phyloP scores from a whole-genome alignment of 2,329 filamentous ascomycete genomes.

The Pseudogymnoascus sp. region DNA sequence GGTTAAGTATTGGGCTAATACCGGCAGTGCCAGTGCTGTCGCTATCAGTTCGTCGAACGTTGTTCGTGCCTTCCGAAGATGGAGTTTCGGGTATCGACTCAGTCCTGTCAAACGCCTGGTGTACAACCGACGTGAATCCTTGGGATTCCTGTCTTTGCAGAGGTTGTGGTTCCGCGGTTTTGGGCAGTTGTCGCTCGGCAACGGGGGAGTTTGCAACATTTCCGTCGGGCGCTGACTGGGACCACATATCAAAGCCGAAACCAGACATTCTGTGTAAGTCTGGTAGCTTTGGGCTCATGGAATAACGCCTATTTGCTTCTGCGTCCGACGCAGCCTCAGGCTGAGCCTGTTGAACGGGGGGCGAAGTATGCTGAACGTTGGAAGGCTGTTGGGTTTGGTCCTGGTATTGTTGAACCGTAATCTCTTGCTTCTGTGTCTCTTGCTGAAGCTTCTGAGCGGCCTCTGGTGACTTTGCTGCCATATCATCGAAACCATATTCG shows the following conservation, averaged over 20 bases:
- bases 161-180: constrained; percentile 13
- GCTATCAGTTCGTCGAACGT: constrained; percentile 52
- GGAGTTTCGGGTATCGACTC: constrained; percentile 44
- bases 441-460: constrained; percentile 8
- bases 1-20: constrained; percentile 58
- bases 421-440: constrained; percentile 18
- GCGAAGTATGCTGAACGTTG: not conserved
- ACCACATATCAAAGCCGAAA: constrained; percentile 54
- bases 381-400: not conserved
- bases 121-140: constrained; percentile 53
- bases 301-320: constrained; percentile 25
- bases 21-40: constrained; percentile 43
- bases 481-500: constrained; percentile 46
- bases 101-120: constrained; percentile 56
- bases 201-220: constrained; percentile 12
- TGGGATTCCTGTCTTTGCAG: constrained; percentile 47
- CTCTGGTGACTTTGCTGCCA: constrained; percentile 26
- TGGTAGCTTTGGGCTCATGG: constrained; percentile 51
- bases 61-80: constrained; percentile 39
- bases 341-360: constrained; percentile 12
- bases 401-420: not conserved
- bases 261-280: constrained; percentile 51
- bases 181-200: not conserved
- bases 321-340: constrained; percentile 16
- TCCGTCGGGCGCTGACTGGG: constrained; percentile 19